A percentile compares a stretch with the other conserved stretches of the same genome.
Conservation (phyloP, 257 asterid genomes). For the Primulina tabacum region DNA sequence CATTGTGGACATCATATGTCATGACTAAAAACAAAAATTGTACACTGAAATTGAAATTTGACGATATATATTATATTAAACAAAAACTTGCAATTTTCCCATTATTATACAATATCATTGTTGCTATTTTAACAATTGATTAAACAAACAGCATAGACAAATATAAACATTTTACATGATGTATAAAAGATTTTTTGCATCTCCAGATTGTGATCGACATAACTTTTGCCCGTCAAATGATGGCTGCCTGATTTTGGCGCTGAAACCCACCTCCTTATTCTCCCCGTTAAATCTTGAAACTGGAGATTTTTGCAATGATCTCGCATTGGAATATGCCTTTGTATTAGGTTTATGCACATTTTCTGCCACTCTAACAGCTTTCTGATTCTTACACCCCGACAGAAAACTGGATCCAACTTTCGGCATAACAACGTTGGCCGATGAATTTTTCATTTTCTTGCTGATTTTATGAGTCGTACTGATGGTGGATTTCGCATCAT, state of each 20-base stretch:
- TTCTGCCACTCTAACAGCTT: constrained; percentile 49
- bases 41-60: too few species aligned
- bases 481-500: constrained; percentile 26
- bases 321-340: not conserved
- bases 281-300: constrained; percentile 24
- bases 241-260: not conserved
- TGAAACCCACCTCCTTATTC: constrained; percentile 25
- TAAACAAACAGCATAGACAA: too few species aligned
- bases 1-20: too few species aligned
- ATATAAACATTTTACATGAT: not conserved
- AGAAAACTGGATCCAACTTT: constrained; percentile 31
- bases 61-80: too few species aligned
- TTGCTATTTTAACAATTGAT: too few species aligned
- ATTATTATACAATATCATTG: too few species aligned
- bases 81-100: too few species aligned
- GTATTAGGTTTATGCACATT: constrained; percentile 24
- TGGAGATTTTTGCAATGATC: constrained; percentile 21
- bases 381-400: constrained; percentile 47
- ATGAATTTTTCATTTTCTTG: not conserved
- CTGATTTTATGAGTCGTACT: constrained; percentile 14
- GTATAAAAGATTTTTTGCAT: constrained; percentile 8
- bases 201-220: constrained; percentile 14
- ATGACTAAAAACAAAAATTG: too few species aligned
- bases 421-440: not conserved
- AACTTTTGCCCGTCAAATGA: constrained; percentile 18